Evolutionary conservation across 768 basidiomycete genomes (phyloP).

Genomic region (Tulasnella sp.): DNA sequence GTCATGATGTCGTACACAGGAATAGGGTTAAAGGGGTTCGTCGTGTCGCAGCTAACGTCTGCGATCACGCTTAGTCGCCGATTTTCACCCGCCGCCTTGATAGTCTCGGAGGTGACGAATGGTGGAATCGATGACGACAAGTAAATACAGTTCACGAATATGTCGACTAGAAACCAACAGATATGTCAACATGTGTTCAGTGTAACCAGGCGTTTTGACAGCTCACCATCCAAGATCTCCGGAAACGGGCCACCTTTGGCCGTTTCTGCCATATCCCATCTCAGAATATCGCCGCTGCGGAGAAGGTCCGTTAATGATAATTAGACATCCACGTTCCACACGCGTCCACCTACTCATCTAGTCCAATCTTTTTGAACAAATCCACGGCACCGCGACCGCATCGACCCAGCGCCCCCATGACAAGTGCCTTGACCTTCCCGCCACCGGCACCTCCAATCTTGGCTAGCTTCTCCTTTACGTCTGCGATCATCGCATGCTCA

Average conservation of each 20-base stretch:
- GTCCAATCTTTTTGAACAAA: constrained; percentile 89
- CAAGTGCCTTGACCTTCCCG: constrained; percentile 61
- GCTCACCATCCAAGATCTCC: constrained; percentile 70
- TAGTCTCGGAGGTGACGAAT: constrained; percentile 65
- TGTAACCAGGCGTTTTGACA: neutral
- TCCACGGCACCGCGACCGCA: constrained; percentile 94
- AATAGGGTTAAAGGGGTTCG: constrained; percentile 95
- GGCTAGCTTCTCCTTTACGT: constrained; percentile 54
- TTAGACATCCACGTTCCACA: neutral
- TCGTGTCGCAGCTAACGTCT: constrained; percentile 98
- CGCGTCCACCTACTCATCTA: constrained; percentile 61
- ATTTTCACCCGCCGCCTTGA: constrained; percentile 54
- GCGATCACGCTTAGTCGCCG: constrained; percentile 75
- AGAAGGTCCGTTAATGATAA: constrained; percentile 5
- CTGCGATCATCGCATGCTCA: constrained; percentile 70
- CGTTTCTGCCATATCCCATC: constrained; percentile 98
- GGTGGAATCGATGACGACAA: constrained; percentile 72
- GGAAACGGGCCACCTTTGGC: constrained; percentile 92
- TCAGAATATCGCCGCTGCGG: constrained; percentile 76
- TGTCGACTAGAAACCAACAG: constrained; percentile 47
- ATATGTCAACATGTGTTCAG: neutral
- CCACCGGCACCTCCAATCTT: constrained; percentile 49
- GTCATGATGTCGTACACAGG: constrained; percentile 93
- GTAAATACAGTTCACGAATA: constrained; percentile 99
- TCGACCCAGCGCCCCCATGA: constrained; percentile 91